phyloP scores from a whole-genome alignment of 73 alveolate genomes.

The Paramecium sexaurelia region DNA sequence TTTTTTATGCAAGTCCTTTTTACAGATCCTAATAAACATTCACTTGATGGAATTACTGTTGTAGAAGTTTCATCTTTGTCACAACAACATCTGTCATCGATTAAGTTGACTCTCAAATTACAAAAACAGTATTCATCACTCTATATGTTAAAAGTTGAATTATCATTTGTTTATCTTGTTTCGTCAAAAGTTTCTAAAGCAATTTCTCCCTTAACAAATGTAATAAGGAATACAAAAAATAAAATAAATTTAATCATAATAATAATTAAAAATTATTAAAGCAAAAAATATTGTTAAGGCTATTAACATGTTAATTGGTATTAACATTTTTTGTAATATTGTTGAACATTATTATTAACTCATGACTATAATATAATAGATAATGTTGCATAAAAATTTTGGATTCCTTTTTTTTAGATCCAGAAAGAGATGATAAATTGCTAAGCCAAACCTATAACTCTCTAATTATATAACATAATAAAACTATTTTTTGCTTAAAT shows the following conservation, averaged over 20 bases:
- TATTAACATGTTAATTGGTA: no score
- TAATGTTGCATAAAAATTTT: neutral
- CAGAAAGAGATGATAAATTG: neutral
- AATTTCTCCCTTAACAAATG: neutral
- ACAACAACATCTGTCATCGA: neutral
- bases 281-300: neutral
- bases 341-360: no score
- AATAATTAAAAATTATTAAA: neutral
- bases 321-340: no score
- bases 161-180: neutral
- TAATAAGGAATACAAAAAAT: neutral
- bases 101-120: neutral
- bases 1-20: neutral
- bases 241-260: neutral
- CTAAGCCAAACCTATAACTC: no score
- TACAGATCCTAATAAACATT: neutral
- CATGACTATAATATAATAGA: neutral
- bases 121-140: slow-evolving; percentile 19
- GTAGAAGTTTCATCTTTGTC: neutral
- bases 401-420: neutral
- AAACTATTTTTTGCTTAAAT: no score
- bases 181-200: neutral
- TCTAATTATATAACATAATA: no score
- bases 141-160: neutral
- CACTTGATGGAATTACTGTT: neutral